Conservation (phyloP, 2,329 filamentous ascomycete species). For the Fusarium goolgardi region DNA sequence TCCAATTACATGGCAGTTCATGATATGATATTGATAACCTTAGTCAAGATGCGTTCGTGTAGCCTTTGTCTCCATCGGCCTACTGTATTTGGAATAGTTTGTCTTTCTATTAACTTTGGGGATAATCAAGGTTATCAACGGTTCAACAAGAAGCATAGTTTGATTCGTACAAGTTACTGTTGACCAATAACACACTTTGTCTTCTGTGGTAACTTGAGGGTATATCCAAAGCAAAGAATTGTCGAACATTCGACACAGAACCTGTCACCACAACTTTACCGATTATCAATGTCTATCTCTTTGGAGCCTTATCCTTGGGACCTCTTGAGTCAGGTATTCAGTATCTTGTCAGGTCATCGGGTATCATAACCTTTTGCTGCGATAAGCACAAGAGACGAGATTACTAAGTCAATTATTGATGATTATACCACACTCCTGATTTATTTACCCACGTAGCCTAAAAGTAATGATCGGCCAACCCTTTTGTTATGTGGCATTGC, state of each 20-base stretch:
- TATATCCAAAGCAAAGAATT: not conserved
- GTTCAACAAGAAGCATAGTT: not conserved
- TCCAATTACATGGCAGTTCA: slow-evolving; percentile 14
- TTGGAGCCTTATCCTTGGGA: too few species aligned
- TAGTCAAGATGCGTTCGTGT: not conserved
- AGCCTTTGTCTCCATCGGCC: slow-evolving; percentile 35
- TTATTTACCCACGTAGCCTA: not conserved
- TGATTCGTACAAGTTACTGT: too few species aligned
- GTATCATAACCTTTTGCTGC: too few species aligned
- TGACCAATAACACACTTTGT: not conserved
- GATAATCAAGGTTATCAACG: slow-evolving; percentile 17
- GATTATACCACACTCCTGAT: too few species aligned
- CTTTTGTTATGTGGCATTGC: not conserved
- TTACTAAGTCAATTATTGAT: too few species aligned
- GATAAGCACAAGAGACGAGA: too few species aligned
- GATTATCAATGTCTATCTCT: too few species aligned
- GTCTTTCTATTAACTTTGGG: not conserved
- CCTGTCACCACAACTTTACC: too few species aligned
- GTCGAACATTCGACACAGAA: too few species aligned
- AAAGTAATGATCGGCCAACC: not conserved
- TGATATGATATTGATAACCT: slow-evolving; percentile 11
- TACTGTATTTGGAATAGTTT: slow-evolving; percentile 27
- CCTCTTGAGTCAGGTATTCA: too few species aligned
- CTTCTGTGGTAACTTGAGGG: not conserved
- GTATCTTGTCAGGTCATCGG: too few species aligned